Evolutionary conservation across 2,329 filamentous ascomycete genomes (phyloP).

Genomic region (Epichloe gansuensis): DNA sequence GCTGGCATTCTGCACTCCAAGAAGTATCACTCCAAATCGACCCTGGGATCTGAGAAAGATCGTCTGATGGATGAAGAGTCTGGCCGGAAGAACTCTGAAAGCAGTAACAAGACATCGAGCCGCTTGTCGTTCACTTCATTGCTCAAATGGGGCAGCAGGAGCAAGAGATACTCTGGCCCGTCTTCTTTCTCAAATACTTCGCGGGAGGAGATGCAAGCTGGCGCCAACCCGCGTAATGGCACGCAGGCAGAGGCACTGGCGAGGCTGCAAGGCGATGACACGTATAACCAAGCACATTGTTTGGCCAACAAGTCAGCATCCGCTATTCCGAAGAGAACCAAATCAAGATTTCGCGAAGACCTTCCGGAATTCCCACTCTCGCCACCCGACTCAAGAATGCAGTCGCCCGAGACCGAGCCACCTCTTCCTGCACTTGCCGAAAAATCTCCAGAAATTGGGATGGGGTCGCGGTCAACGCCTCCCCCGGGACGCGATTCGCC

Average conservation of each 20-base stretch:
- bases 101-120: conserved; percentile 28
- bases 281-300: conserved; percentile 13
- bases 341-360: conserved; percentile 87
- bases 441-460: conserved; percentile 13
- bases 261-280: conserved; percentile 22
- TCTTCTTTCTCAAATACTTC: conserved; percentile 90
- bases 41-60: conserved; percentile 27
- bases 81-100: conserved; percentile 41
- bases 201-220: conserved; percentile 61
- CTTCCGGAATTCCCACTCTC: conserved; percentile 75
- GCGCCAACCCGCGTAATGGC: conserved; percentile 10
- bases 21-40: conserved; percentile 38
- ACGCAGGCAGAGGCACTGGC: conserved; percentile 22
- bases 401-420: conserved; percentile 57
- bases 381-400: conserved; percentile 69
- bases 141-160: conserved; percentile 56
- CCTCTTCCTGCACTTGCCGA: conserved; percentile 22
- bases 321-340: conserved; percentile 58
- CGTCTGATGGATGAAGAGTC: conserved; percentile 34
- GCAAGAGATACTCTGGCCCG: conserved; percentile 41
- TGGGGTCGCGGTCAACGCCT: conserved; percentile 15
- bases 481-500: conserved; percentile 31
- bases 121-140: conserved; percentile 55
- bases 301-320: conserved; percentile 23
- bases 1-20: conserved; percentile 31